Conservation (phyloP, 2,329 filamentous ascomycete genomes). For the Xylaria sp. region DNA sequence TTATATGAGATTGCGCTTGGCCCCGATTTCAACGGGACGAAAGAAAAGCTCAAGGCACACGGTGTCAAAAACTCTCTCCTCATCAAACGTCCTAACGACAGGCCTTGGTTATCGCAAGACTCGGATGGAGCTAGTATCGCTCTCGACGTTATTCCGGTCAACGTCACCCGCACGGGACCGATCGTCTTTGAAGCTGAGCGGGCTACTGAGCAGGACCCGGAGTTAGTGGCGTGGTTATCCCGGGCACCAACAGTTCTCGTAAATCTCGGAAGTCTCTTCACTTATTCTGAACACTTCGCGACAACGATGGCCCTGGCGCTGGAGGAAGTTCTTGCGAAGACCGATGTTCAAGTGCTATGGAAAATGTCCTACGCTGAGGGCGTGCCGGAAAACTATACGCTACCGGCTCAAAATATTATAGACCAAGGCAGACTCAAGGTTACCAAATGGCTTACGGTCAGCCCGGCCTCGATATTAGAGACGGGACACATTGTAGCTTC, state of each 20-base stretch:
- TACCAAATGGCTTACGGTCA: slow-evolving; percentile 25
- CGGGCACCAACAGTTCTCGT: slow-evolving; percentile 32
- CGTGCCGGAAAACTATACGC: slow-evolving; percentile 20
- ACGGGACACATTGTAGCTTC: slow-evolving; percentile 30
- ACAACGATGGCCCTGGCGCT: slow-evolving; percentile 30
- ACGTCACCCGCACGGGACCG: slow-evolving; percentile 29
- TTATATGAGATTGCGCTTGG: slow-evolving; percentile 23
- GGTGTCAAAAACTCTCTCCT: slow-evolving; percentile 20
- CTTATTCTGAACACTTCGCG: slow-evolving; percentile 22
- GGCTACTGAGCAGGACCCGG: slow-evolving; percentile 27
- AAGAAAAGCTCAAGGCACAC: slow-evolving; percentile 23
- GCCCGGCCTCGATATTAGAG: slow-evolving; percentile 29
- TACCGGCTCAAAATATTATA: slow-evolving; percentile 19
- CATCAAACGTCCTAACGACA: slow-evolving; percentile 22
- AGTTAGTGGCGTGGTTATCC: slow-evolving; percentile 29
- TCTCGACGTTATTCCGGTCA: slow-evolving; percentile 28
- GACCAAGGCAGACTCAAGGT: slow-evolving; percentile 27
- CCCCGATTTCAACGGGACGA: slow-evolving; percentile 19
- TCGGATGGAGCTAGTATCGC: slow-evolving; percentile 28
- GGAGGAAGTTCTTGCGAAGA: slow-evolving; percentile 20
- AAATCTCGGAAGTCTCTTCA: slow-evolving; percentile 30
- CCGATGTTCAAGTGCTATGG: slow-evolving; percentile 30
- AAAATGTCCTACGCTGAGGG: slow-evolving; percentile 22
- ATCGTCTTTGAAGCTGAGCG: slow-evolving; percentile 28
- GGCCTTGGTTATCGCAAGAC: slow-evolving; percentile 31